Conservation (phyloP, 176 grass and related monocot species). For the Eremochloa ophiuroides region DNA sequence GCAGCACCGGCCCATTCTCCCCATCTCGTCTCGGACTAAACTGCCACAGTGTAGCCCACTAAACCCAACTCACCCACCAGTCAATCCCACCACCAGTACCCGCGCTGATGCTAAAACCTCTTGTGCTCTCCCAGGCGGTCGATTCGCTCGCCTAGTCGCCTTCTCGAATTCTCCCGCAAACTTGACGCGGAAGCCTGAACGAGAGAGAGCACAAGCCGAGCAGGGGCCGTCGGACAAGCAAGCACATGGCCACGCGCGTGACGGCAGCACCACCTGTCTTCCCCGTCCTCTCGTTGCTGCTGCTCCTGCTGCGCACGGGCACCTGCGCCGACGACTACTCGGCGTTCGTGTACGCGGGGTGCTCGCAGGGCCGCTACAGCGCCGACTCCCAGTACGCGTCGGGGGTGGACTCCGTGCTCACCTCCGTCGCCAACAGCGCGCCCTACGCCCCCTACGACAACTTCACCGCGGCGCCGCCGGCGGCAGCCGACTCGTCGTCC, state of each 20-base stretch:
- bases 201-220: not conserved
- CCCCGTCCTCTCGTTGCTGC: slow-evolving; percentile 7
- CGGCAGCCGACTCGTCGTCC: slow-evolving; percentile 9
- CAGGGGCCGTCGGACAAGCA: not conserved
- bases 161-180: not conserved
- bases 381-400: slow-evolving; percentile 45
- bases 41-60: not conserved
- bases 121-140: not conserved
- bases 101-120: not conserved
- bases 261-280: not conserved
- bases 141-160: not conserved
- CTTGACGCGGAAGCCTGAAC: not conserved
- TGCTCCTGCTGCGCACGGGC: not conserved
- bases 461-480: slow-evolving; percentile 36
- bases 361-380: slow-evolving; percentile 64
- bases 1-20: not conserved
- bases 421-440: slow-evolving; percentile 57
- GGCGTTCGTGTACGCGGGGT: slow-evolving; percentile 78
- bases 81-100: not conserved
- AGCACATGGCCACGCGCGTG: slow-evolving; percentile 17
- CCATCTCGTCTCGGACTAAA: not conserved
- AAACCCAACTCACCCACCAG: not conserved
- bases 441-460: slow-evolving; percentile 53
- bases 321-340: slow-evolving; percentile 42
- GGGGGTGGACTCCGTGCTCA: slow-evolving; percentile 70